Evolutionary conservation across 768 basidiomycete genomes (phyloP).

Genomic region (Kwoniella bestiolae): DNA sequence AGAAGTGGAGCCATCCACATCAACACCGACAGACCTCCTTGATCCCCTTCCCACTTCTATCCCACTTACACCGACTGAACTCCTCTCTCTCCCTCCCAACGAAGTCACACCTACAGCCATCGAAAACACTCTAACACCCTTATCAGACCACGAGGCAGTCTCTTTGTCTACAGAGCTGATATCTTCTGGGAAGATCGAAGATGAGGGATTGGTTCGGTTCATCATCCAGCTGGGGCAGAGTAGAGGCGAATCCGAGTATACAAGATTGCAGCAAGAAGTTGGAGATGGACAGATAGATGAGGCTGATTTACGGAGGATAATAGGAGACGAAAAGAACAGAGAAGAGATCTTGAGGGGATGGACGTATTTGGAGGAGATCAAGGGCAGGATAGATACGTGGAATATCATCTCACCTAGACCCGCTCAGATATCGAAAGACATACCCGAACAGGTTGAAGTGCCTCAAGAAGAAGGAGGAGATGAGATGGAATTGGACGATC

Average conservation of each 20-base stretch:
- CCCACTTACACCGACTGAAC: conserved; percentile 10
- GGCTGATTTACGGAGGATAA: neutral
- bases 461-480: conserved; percentile 11
- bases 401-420: conserved; percentile 13
- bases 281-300: neutral
- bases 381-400: conserved; percentile 32
- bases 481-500: conserved; percentile 42
- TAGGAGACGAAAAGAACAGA: neutral
- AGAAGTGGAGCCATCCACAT: neutral
- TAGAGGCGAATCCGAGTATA: conserved; percentile 11
- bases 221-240: conserved; percentile 21
- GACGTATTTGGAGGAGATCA: conserved; percentile 58
- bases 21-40: conserved; percentile 5
- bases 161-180: conserved; percentile 17
- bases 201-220: neutral
- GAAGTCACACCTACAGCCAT: conserved; percentile 1
- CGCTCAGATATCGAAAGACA: neutral
- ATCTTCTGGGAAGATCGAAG: conserved; percentile 3
- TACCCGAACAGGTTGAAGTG: neutral
- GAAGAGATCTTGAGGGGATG: conserved; percentile 3
- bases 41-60: conserved; percentile 11
- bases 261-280: conserved; percentile 7
- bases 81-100: conserved; percentile 1
- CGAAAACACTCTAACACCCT: conserved; percentile 15
- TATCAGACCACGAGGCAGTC: conserved; percentile 25